Conservation (phyloP, 495 filamentous ascomycete genomes). For the Schizothecium vesticola region DNA sequence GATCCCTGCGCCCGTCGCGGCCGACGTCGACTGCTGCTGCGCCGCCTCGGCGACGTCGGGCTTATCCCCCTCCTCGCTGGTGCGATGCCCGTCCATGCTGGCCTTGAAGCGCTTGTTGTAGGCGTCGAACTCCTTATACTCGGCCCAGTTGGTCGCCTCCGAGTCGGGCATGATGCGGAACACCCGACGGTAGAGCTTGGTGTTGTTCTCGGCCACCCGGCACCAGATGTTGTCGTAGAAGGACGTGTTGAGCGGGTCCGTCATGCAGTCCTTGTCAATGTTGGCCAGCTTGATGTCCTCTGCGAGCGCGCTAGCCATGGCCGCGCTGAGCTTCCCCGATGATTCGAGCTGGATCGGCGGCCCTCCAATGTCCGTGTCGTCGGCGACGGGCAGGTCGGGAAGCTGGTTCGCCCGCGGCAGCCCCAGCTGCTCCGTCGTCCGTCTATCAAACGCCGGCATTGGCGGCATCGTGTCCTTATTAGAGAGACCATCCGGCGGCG, state of each 20-base stretch:
- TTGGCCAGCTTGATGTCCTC: constrained; percentile 59
- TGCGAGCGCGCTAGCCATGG: constrained; percentile 50
- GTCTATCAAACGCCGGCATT: constrained; percentile 40
- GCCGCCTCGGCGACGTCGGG: constrained; percentile 6
- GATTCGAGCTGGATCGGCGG: constrained; percentile 47
- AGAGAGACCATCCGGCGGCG: constrained; percentile 15
- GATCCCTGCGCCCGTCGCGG: constrained; percentile 26
- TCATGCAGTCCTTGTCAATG: constrained; percentile 54
- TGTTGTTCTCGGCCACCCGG: constrained; percentile 88
- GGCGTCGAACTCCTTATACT: constrained; percentile 81
- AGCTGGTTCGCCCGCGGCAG: constrained; percentile 58
- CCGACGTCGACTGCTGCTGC: constrained; percentile 1
- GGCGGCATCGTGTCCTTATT: constrained; percentile 48
- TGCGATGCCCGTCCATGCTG: constrained; percentile 45
- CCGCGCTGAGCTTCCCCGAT: constrained; percentile 28
- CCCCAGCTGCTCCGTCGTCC: constrained; percentile 51
- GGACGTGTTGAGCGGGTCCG: constrained; percentile 72
- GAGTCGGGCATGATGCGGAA: constrained; percentile 97
- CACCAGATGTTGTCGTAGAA: constrained; percentile 90
- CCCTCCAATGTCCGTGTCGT: constrained; percentile 78
- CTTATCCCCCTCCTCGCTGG: constrained; percentile 35
- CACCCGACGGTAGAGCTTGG: constrained; percentile 82
- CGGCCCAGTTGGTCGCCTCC: constrained; percentile 87
- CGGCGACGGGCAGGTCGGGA: constrained; percentile 57
- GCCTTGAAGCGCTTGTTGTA: constrained; percentile 77